Base-by-base conservation (phyloP, 345 rosid species). In the Populus ilicifolia region DNA sequence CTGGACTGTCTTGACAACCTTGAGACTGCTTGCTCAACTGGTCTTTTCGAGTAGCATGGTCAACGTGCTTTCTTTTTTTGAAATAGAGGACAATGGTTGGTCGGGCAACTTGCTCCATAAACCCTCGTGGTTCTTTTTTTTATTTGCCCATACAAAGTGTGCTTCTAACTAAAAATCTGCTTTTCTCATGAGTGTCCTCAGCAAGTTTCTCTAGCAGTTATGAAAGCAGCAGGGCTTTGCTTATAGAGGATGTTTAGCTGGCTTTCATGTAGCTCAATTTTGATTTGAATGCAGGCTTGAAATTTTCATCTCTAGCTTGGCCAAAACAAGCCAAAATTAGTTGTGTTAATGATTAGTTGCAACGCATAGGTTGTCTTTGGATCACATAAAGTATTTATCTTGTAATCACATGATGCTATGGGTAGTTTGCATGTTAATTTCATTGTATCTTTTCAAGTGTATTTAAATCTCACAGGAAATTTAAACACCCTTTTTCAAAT, bases 401-500 rank as follows among this genome's bases (percentile, higher is more conserved):
- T 71, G 27, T 29, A 35, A 12, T 46, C 65, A 59, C 46, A 17
- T 64, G 44, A 25, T 14, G 29, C 38, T 30, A 43, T 79, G 13
- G 17, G 5, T 67, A 6, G 27, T 41, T 74, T 43, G 14, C 12
- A 17, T 79, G 70, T 17, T 39, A 14, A 27, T 27, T n/a, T 36
- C 44, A n/a, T 48, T 27, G 20, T 2, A 36, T 5, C 43, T 66
- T 38, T 71, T 71, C 62, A 14, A 43, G 63, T 20, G 11, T 69
- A 27, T 35, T 70, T 61, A 29, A 39, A 27, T 39, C 52, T 11
- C 46, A 1, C 13, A 6, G 5, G 20, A 65, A n/a, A 18, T 73
- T 54, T 36, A 20, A n/a, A 30, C 74, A 16, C n/a, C 74, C 23
- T 61, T 73, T 54, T 35, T 77, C 48, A 72, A 13, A 14, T 67